A percentile compares a stretch with the other conserved stretches of the same genome.
Conservation (phyloP, 148 eudicot species). For the Euryodendron excelsum region DNA sequence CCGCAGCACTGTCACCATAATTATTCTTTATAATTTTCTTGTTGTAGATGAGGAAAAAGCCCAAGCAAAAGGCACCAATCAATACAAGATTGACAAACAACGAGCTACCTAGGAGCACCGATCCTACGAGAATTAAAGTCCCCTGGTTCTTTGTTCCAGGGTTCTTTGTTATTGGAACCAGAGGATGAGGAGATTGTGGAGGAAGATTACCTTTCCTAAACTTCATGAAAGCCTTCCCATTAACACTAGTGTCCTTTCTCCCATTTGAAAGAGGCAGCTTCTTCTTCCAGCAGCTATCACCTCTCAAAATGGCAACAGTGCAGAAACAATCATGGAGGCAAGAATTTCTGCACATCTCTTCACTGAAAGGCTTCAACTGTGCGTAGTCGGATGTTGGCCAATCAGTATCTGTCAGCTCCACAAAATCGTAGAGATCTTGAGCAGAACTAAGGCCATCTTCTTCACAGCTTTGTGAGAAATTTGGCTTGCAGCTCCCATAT, state of each 20-base stretch:
- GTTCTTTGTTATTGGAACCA: too few relatives aligned
- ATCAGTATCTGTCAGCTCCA: slow-evolving; percentile 20
- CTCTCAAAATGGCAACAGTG: slow-evolving; percentile 27
- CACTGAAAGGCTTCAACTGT: not conserved
- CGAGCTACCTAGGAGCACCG: slow-evolving; percentile 20
- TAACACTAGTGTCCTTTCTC: not conserved
- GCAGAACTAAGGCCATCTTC: not conserved
- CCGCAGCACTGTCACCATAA: not conserved
- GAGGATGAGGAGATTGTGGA: not conserved
- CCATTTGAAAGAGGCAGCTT: too few relatives aligned
- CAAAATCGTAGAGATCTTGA: slow-evolving; percentile 20
- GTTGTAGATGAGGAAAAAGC: slow-evolving; percentile 1
- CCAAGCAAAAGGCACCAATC: slow-evolving; percentile 1
- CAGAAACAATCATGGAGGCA: slow-evolving; percentile 59
- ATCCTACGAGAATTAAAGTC: slow-evolving; percentile 1
- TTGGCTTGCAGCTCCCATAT: slow-evolving; percentile 47
- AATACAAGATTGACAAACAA: slow-evolving; percentile 16
- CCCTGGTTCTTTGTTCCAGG: not conserved
- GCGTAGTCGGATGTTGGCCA: slow-evolving; percentile 37
- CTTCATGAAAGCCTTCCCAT: slow-evolving; percentile 27
- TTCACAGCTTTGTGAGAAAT: slow-evolving; percentile 25
- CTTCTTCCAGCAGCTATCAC: slow-evolving; percentile 31
- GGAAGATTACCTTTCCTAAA: slow-evolving; percentile 8
- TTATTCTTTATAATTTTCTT: not conserved
- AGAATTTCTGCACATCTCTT: slow-evolving; percentile 25